Evolutionary conservation across 2,329 filamentous ascomycete genomes (phyloP), one percentile per base, ranked within the genome.

Genomic region (Pseudogymnoascus sp.): DNA sequence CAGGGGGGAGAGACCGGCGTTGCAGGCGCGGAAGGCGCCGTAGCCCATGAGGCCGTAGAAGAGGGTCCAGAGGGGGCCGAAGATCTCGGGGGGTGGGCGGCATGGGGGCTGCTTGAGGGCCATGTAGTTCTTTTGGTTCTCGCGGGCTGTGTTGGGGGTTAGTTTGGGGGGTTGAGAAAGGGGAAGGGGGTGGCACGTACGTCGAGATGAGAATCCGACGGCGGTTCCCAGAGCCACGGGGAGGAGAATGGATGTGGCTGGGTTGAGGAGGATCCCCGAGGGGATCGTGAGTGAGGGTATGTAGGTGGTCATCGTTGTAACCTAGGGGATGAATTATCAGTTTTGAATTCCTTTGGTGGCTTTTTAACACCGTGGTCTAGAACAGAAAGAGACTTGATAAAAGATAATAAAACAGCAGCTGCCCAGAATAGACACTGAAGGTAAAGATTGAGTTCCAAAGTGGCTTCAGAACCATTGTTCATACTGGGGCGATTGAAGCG

Each of bases 11-110:
- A 87, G 82, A 56, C 88, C 88, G 9, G 78, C 79, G 18, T 76
- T 83, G 72, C 89, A 87, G 62, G 89, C 91, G 53, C 90, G 88
- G 77, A 96, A 88, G 37, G 91, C 88, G 21, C 91, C 88, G 75
- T 95, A 97, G 64, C 93, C 93, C 91, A 96, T 97, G 18, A 89
- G 75, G 1, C 82, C 85, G 70, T 89, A 89, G n/a, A 88, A 81
- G 36, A 81, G 63, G 2, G 84, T 88, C 86, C 86, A 89, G 23
- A 82, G 82, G 1, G 86, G 86, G 1, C 84, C 85, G 68, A 88
- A 89, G 64, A 86, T 77, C 71, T 78, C 79, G 9, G 84, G 78
- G 0, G 87, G 85, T 1, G 87, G 87, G 11, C 81, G 79, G 62
- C 83, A 77, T 0, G 84, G 84, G 11, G 87, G 87, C 72, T 93